phyloP scores from a whole-genome alignment of 164 flowering plant genomes.

The Annona squamosa region DNA sequence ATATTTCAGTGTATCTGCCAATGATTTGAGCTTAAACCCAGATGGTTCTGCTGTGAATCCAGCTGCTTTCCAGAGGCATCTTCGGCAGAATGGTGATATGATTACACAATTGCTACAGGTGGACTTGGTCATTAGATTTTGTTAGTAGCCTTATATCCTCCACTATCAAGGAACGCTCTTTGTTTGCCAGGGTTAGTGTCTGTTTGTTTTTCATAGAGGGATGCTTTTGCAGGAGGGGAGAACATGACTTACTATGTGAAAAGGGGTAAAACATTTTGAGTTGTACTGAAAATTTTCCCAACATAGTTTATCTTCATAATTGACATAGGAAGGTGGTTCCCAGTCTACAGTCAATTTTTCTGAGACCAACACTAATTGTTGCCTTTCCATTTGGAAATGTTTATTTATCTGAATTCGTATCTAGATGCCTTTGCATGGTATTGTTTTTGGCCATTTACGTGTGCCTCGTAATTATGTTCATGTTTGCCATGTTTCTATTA shows the following conservation, averaged over 20 bases:
- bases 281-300: neutral
- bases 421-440: too few species aligned
- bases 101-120: conserved; percentile 90
- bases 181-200: neutral
- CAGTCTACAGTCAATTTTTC: neutral
- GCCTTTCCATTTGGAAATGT: neutral
- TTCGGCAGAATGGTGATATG: conserved; percentile 58
- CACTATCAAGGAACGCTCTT: neutral
- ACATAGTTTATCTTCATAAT: neutral
- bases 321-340: neutral
- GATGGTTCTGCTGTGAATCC: conserved; percentile 98
- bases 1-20: conserved; percentile 47
- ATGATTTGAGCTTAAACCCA: conserved; percentile 50
- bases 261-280: neutral
- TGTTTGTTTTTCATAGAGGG: neutral
- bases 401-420: too few species aligned
- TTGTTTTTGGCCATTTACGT: too few species aligned
- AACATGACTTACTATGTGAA: neutral
- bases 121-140: neutral
- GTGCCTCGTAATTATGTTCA: too few species aligned
- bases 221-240: neutral
- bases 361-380: neutral
- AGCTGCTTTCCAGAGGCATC: conserved; percentile 74
- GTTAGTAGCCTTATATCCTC: neutral
- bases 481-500: too few species aligned